These are phyloP conservation scores for Phytophthora tentaculata DNA, from an alignment of 352 stramenopile genomes.

Conservation along the genomic window DNA sequence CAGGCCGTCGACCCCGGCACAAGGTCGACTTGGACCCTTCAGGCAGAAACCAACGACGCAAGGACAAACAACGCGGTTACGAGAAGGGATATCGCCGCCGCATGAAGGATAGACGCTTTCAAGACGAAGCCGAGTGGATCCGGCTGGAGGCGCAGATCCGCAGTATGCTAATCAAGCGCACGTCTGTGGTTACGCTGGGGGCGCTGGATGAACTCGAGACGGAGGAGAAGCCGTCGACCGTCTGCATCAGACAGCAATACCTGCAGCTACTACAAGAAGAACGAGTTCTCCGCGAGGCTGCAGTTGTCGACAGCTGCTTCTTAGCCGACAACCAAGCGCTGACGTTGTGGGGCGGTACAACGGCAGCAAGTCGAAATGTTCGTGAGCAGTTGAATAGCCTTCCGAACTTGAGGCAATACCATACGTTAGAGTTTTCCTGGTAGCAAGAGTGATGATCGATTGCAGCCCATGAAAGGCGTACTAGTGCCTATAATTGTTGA, in stretches of 20 bases:
- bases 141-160: slow-evolving; percentile 32
- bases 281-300: slow-evolving; percentile 19
- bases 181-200: slow-evolving; percentile 14
- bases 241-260: slow-evolving; percentile 23
- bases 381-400: slow-evolving; percentile 39
- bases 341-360: slow-evolving; percentile 30
- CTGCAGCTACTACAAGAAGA: slow-evolving; percentile 35
- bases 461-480: neutral
- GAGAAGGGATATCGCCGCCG: slow-evolving; percentile 42
- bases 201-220: neutral
- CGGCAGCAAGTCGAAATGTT: slow-evolving; percentile 20
- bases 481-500: neutral
- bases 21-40: slow-evolving; percentile 17
- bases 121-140: slow-evolving; percentile 31
- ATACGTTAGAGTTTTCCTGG: slow-evolving; percentile 43
- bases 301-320: slow-evolving; percentile 21
- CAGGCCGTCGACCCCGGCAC: slow-evolving; percentile 12
- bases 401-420: slow-evolving; percentile 24
- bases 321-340: slow-evolving; percentile 20
- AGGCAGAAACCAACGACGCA: slow-evolving; percentile 29
- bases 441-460: slow-evolving; percentile 12
- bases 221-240: neutral
- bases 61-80: slow-evolving; percentile 44
- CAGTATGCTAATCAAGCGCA: slow-evolving; percentile 29
- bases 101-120: slow-evolving; percentile 13